phyloP scores from a whole-genome alignment of 1,284 basidiomycete genomes.

The Moesziomyces aphidis region DNA sequence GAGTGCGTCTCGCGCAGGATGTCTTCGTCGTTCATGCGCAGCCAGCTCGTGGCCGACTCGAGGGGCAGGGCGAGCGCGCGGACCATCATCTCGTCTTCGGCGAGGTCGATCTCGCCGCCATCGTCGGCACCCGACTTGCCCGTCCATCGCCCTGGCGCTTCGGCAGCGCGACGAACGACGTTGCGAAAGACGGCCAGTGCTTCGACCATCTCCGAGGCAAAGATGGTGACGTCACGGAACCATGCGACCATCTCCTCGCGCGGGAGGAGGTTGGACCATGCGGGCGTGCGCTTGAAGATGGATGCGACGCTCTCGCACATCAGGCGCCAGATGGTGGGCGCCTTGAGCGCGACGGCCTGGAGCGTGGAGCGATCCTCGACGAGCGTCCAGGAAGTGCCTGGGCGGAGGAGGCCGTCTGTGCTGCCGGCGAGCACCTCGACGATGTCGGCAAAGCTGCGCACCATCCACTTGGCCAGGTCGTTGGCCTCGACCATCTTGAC shows the following conservation, averaged over 20 bases:
- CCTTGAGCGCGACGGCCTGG: conserved; percentile 38
- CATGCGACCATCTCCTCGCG: conserved; percentile 62
- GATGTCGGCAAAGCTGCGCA: conserved; percentile 62
- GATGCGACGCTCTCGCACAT: conserved; percentile 58
- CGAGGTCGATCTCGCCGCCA: conserved; percentile 19
- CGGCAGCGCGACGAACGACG: conserved; percentile 44
- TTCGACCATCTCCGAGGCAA: conserved; percentile 64
- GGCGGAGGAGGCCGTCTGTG: conserved; percentile 60
- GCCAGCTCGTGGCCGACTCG: conserved; percentile 59
- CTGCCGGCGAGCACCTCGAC: conserved; percentile 62
- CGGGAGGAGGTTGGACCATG: conserved; percentile 56
- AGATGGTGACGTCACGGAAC: conserved; percentile 64
- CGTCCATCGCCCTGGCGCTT: conserved; percentile 32
- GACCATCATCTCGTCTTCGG: conserved; percentile 45
- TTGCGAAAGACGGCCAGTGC: conserved; percentile 49
- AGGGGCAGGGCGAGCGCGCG: conserved; percentile 54
- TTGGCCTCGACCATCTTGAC: conserved; percentile 52
- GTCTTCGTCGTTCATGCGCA: conserved; percentile 66
- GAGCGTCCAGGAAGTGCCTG: conserved; percentile 56
- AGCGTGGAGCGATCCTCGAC: conserved; percentile 31
- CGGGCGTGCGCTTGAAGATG: conserved; percentile 62
- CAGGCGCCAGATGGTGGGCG: conserved; percentile 58
- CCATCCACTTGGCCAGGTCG: conserved; percentile 58
- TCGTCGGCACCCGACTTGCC: conserved; percentile 26
- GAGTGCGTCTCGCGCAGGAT: conserved; percentile 60